phyloP scores from a whole-genome alignment of 176 grass and related monocot species.

The Carex parvula region DNA sequence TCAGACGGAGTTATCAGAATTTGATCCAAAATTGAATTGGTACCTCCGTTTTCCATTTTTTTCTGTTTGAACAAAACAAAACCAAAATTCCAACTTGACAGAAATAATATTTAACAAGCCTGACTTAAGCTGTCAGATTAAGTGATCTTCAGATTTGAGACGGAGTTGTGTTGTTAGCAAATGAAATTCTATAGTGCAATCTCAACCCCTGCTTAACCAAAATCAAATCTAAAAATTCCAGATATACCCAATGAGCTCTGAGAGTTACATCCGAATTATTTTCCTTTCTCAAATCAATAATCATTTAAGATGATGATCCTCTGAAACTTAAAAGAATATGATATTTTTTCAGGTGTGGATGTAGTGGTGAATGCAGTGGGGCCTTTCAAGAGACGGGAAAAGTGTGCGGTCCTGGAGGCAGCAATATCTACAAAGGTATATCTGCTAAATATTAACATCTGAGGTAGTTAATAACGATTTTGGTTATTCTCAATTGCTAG shows the following conservation, averaged over 20 bases:
- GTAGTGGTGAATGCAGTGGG: constrained; percentile 83
- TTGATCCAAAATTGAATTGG: background rate
- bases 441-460: background rate
- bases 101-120: background rate
- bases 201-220: background rate
- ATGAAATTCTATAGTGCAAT: background rate
- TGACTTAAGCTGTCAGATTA: background rate
- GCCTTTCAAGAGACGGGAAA: constrained; percentile 56
- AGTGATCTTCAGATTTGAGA: too few species aligned
- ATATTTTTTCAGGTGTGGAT: constrained; percentile 48
- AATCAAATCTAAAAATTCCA: background rate
- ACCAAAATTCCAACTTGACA: background rate
- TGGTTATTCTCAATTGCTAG: constrained; percentile 30
- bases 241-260: background rate
- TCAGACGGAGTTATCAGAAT: background rate
- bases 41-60: background rate
- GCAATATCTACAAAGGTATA: constrained; percentile 82
- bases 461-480: background rate
- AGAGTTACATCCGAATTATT: background rate
- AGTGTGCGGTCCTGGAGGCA: constrained; percentile 61
- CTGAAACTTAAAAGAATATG: background rate
- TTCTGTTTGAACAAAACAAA: background rate
- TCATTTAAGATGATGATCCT: background rate
- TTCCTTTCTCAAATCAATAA: background rate
- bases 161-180: background rate